These are phyloP conservation scores for Tephrocybe rancida DNA, from an alignment of 768 basidiomycete species.

Conservation along the genomic window DNA sequence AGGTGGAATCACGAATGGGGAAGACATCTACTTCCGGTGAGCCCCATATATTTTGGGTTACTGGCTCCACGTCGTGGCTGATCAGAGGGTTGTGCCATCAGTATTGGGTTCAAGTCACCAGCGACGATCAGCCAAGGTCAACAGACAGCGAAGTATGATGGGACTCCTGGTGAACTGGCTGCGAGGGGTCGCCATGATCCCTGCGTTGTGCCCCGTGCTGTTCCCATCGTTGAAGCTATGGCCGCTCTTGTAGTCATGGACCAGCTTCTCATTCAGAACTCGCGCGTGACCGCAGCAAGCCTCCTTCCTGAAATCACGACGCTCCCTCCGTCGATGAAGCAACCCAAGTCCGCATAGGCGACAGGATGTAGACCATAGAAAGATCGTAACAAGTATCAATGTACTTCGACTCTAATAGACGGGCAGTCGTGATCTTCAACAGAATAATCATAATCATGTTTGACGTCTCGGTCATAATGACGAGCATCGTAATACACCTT, in stretches of 20 bases:
- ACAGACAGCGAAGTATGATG: conserved; percentile 90
- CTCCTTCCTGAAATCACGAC: conserved; percentile 85
- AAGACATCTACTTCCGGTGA: conserved; percentile 96
- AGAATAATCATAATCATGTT: not conserved
- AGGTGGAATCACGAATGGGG: conserved; percentile 97
- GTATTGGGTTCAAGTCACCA: conserved; percentile 97
- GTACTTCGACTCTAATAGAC: conserved; percentile 3
- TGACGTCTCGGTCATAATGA: conserved; percentile 2
- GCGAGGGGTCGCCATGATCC: conserved; percentile 96
- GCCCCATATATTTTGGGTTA: conserved; percentile 23
- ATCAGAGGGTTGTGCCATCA: conserved; percentile 27
- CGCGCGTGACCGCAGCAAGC: conserved; percentile 71
- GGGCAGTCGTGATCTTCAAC: not conserved
- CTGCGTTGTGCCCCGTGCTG: conserved; percentile 95
- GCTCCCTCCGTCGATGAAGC: conserved; percentile 91
- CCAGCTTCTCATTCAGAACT: conserved; percentile 85
- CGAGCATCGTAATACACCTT: not conserved
- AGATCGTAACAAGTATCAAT: not conserved
- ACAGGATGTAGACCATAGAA: not conserved
- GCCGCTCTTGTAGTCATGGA: conserved; percentile 96
- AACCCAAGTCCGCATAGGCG: conserved; percentile 42
- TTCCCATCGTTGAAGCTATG: conserved; percentile 99
- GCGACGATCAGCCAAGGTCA: conserved; percentile 96
- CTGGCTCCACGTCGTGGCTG: not conserved
- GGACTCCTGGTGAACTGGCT: conserved; percentile 83